Base-by-base conservation (phyloP, 1,139 yeast species). In the Magnusiomyces fungicola region DNA sequence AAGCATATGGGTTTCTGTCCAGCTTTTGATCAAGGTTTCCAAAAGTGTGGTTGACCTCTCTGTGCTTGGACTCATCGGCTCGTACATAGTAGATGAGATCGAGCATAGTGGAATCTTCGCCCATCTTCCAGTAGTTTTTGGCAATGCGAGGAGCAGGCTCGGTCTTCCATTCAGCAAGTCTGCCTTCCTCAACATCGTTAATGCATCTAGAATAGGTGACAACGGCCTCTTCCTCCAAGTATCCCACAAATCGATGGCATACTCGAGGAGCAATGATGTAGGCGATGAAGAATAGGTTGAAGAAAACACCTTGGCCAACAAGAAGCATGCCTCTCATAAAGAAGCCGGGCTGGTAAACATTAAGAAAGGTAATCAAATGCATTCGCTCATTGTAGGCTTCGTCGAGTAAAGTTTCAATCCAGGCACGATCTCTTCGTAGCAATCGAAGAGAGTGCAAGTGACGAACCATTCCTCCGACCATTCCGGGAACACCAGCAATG, bases 331-430 rank as follows among this genome's bases (percentile, higher is more conserved):
- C 48, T 50, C 76, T 70, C 57, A 83, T 80, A 56, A 80, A 73
- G 71, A 76, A 66, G 1, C 82, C 76, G 10, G 90, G 90, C 51
- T 76, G 68, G 19, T 83, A 83, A 53, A 83, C 65, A 60, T 80
- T 77, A 55, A 83, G 74, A 58, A 83, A 83, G 0, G 89, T 82
- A 54, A 83, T 68, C 48, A 83, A 70, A 59, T 83, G 92, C 83
- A 83, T 83, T 61, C 89, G 73, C 65, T 83, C 90, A 59, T 83
- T 83, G 66, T 81, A 83, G 0, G 90, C 88, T 61, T 83, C 92
- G 60, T 83, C 90, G 38, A 79, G 68, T 43, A 83, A 68, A 1
- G 89, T 80, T 63, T 83, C 87, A 54, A 83, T 75, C 84, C 88
- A 83, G 0, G 87, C 89, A 57, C 79, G 78, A 61, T 83, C 90